A percentile compares a stretch with the other conserved stretches of the same genome.
Evolutionary conservation across 805 yeast genomes (phyloP).

Genomic region (Metschnikowia chrysomelidarum): DNA sequence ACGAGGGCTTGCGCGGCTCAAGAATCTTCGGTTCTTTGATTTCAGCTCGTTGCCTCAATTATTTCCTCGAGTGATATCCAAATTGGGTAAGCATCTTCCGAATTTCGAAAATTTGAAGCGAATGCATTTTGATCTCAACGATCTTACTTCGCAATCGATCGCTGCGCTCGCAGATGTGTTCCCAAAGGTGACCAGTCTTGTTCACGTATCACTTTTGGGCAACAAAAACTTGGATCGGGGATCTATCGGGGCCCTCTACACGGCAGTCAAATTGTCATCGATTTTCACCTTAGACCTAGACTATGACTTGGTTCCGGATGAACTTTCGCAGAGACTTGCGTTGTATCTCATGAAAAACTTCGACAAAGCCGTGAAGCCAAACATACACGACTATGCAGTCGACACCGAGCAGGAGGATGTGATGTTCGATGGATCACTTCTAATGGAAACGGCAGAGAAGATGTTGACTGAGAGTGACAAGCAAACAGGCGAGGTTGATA

Average conservation of each 20-base stretch:
- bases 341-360: conserved; percentile 56
- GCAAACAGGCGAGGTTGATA: conserved; percentile 27
- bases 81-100: conserved; percentile 45
- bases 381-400: conserved; percentile 22
- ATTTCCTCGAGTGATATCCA: conserved; percentile 50
- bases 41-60: conserved; percentile 51
- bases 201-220: conserved; percentile 55
- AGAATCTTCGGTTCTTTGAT: conserved; percentile 49
- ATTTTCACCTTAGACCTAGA: conserved; percentile 53
- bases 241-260: conserved; percentile 49
- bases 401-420: conserved; percentile 53
- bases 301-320: conserved; percentile 51
- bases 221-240: conserved; percentile 44
- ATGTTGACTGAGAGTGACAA: conserved; percentile 41
- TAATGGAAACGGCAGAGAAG: conserved; percentile 72
- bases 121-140: conserved; percentile 55
- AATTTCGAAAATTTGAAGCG: conserved; percentile 44
- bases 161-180: conserved; percentile 48
- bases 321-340: conserved; percentile 52
- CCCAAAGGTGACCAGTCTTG: conserved; percentile 46
- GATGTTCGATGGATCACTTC: conserved; percentile 70
- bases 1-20: conserved; percentile 34
- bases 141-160: conserved; percentile 45
- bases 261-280: conserved; percentile 48
- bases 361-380: conserved; percentile 41